Conservation (phyloP, 1,284 basidiomycete genomes). For the Ganoderma leucocontextum region DNA sequence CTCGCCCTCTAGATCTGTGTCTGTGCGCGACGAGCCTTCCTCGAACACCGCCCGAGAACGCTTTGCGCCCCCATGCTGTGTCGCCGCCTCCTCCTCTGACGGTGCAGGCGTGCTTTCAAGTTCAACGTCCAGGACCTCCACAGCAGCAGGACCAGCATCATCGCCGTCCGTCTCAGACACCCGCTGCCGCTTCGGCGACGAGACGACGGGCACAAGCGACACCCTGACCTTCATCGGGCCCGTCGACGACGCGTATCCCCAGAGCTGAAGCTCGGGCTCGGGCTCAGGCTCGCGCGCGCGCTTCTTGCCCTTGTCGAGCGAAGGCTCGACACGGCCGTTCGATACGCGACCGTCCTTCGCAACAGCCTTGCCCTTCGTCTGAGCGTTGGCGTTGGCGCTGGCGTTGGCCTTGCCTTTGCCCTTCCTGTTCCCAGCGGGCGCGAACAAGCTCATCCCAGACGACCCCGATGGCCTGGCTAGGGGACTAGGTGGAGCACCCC, state of each 20-base stretch:
- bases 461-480: background rate
- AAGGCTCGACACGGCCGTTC: background rate
- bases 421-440: background rate
- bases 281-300: slow-evolving; percentile 20
- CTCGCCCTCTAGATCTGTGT: background rate
- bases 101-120: background rate
- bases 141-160: background rate
- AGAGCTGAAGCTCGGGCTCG: background rate
- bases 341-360: too few species aligned
- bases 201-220: slow-evolving; percentile 1
- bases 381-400: background rate
- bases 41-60: slow-evolving; percentile 8
- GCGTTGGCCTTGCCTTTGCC: slow-evolving; percentile 5
- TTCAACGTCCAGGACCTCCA: background rate
- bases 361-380: background rate
- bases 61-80: background rate
- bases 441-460: background rate
- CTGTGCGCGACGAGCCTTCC: background rate
- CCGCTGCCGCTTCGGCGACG: slow-evolving; percentile 1
- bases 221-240: slow-evolving; percentile 9
- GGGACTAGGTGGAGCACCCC: too few species aligned
- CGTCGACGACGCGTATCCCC: slow-evolving; percentile 13
- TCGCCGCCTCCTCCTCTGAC: background rate
- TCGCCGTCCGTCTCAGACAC: background rate
- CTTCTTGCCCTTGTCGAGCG: slow-evolving; percentile 27